These are phyloP conservation scores for Trapa bicornis DNA, from an alignment of 345 rosid genomes.

Conservation along the genomic window DNA sequence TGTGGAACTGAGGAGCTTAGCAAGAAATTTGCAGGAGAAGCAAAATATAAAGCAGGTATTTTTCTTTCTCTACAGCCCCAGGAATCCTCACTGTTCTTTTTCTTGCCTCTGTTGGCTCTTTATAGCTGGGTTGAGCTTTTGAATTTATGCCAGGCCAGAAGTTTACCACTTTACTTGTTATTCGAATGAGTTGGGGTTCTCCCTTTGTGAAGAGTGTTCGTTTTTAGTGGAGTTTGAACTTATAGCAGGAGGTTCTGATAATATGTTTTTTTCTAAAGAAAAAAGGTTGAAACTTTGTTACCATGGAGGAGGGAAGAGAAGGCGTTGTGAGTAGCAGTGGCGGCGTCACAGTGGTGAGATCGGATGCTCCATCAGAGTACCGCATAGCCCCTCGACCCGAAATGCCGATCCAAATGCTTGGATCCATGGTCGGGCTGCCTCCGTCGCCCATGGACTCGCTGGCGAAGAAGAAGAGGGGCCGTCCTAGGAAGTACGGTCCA, in stretches of 20 bases:
- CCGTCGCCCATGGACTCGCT: conserved; percentile 18
- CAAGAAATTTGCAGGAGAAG: conserved; percentile 7
- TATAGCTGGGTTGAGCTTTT: neutral
- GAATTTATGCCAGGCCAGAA: neutral
- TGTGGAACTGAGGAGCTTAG: conserved; percentile 7
- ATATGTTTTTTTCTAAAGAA: neutral
- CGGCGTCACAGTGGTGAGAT: conserved; percentile 81
- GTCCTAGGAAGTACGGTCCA: conserved; percentile 87
- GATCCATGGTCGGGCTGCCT: conserved; percentile 10
- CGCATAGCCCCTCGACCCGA: conserved; percentile 73
- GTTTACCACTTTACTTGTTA: neutral
- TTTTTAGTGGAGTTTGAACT: too few species aligned
- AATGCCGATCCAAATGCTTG: conserved; percentile 12
- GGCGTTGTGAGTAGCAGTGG: conserved; percentile 37
- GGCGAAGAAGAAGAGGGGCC: conserved; percentile 79
- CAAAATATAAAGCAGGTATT: neutral
- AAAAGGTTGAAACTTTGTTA: conserved; percentile 14
- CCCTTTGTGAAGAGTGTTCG: too few species aligned
- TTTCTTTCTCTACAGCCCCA: neutral
- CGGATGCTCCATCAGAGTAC: conserved; percentile 79
- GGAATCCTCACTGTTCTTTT: neutral
- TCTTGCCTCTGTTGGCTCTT: neutral
- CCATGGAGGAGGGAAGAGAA: conserved; percentile 68
- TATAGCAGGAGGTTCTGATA: neutral
- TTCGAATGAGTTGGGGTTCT: neutral